Evolutionary conservation across 2,329 filamentous ascomycete species (phyloP).

Genomic region (Botryosphaeria dothidea): DNA sequence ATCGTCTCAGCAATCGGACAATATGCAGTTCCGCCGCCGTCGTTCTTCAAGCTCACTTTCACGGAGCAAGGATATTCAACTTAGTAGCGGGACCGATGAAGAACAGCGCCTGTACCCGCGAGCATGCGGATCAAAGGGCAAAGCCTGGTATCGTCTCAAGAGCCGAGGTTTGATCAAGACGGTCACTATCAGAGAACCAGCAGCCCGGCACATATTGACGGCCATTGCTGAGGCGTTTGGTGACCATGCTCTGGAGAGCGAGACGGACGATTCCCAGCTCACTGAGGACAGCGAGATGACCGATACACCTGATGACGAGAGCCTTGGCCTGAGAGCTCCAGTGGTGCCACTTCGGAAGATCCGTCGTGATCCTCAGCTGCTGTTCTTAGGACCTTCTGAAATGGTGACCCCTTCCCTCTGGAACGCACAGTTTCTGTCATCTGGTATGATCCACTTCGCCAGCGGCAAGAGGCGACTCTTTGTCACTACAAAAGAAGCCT

Average conservation of each 20-base stretch:
- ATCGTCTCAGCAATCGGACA: constrained; percentile 45
- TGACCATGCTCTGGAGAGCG: constrained; percentile 18
- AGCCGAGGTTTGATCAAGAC: constrained; percentile 72
- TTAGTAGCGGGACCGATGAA: constrained; percentile 48
- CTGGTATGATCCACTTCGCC: constrained; percentile 72
- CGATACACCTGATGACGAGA: constrained; percentile 24
- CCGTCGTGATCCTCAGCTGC: constrained; percentile 70
- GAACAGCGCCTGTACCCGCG: constrained; percentile 63
- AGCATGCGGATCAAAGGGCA: constrained; percentile 64
- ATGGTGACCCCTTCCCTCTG: constrained; percentile 73
- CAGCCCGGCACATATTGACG: constrained; percentile 67
- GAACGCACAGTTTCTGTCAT: constrained; percentile 69
- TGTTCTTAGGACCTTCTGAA: constrained; percentile 69
- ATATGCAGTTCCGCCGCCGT: constrained; percentile 40
- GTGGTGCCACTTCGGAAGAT: constrained; percentile 79
- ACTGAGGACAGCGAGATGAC: constrained; percentile 23
- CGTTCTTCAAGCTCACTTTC: constrained; percentile 21
- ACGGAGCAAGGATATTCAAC: constrained; percentile 27
- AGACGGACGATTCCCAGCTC: not conserved
- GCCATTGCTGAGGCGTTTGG: constrained; percentile 66
- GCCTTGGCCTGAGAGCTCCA: constrained; percentile 62
- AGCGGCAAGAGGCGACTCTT: constrained; percentile 65
- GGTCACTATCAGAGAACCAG: constrained; percentile 61
- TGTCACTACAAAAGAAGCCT: constrained; percentile 73
- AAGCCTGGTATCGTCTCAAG: constrained; percentile 69